Conservation (phyloP, 495 filamentous ascomycete genomes). For the Trichodelitschia bisporula region DNA sequence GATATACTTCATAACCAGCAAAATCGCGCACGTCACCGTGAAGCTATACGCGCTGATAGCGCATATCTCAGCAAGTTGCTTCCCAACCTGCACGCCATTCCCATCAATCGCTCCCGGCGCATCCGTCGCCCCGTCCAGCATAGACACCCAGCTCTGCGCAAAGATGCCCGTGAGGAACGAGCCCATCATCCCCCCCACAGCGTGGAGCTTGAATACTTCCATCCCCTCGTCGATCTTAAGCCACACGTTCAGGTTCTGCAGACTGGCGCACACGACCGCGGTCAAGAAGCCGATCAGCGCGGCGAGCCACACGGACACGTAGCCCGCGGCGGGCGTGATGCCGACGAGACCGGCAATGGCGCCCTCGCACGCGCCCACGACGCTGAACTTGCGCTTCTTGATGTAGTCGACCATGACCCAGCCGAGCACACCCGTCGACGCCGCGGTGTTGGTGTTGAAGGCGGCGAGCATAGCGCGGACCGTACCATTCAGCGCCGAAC, state of each 20-base stretch:
- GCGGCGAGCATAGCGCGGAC: conserved; percentile 31
- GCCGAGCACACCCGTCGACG: conserved; percentile 28
- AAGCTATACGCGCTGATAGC: conserved; percentile 32
- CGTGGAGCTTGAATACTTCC: conserved; percentile 40
- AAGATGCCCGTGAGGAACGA: conserved; percentile 38
- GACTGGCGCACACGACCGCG: conserved; percentile 22
- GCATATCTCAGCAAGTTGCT: conserved; percentile 32
- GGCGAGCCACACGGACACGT: conserved; percentile 29
- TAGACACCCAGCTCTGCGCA: conserved; percentile 18
- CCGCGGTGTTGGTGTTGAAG: conserved; percentile 38
- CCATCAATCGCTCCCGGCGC: conserved; percentile 29
- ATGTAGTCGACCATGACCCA: conserved; percentile 35
- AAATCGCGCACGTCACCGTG: conserved; percentile 24
- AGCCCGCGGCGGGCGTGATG: conserved; percentile 38
- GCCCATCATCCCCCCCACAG: conserved; percentile 33
- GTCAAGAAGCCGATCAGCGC: conserved; percentile 35
- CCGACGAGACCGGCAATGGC: conserved; percentile 39
- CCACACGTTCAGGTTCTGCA: conserved; percentile 31
- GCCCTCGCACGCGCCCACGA: conserved; percentile 34
- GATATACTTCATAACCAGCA: conserved; percentile 31
- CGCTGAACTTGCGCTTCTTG: conserved; percentile 27
- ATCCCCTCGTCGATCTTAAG: conserved; percentile 33
- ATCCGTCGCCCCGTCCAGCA: conserved; percentile 23
- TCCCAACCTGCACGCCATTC: conserved; percentile 30
- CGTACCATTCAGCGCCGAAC: conserved; percentile 29